A percentile compares a stretch with the other conserved stretches of the same genome.
phyloP scores from a whole-genome alignment of 208 protist genomes.

The Leishmania arabica region DNA sequence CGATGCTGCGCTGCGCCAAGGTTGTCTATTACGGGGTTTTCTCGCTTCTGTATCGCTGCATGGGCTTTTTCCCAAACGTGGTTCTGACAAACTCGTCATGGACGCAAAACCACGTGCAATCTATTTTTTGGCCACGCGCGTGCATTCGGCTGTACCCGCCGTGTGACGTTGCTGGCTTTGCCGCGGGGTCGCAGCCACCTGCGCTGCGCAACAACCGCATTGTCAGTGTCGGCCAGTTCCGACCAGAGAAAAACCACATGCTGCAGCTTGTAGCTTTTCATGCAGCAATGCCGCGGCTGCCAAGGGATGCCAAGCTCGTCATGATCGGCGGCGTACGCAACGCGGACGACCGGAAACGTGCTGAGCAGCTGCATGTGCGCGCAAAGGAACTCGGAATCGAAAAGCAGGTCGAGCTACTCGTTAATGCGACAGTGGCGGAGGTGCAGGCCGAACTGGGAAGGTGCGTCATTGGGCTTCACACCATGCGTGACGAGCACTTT shows the following conservation, averaged over 20 bases:
- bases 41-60: constrained; percentile 83
- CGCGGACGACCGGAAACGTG: constrained; percentile 70
- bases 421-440: constrained; percentile 63
- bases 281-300: constrained; percentile 38
- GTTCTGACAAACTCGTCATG: constrained; percentile 97
- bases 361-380: constrained; percentile 47
- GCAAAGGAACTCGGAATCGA: constrained; percentile 58
- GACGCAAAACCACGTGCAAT: constrained; percentile 94
- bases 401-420: constrained; percentile 54
- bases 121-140: constrained; percentile 73
- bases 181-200: constrained; percentile 26
- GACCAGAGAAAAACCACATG: constrained; percentile 98
- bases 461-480: constrained; percentile 95
- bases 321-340: constrained; percentile 91
- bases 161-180: constrained; percentile 77
- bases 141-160: constrained; percentile 91
- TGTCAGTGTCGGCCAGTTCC: constrained; percentile 96
- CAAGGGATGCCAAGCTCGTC: constrained; percentile 55
- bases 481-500: constrained; percentile 99
- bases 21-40: constrained; percentile 92
- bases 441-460: constrained; percentile 46
- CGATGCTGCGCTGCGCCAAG: constrained; percentile 65
- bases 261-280: constrained; percentile 94
- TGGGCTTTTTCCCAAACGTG: constrained; percentile 74
- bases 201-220: constrained; percentile 65